Evolutionary conservation across 768 basidiomycete species (phyloP).

Genomic region (Phylloporus sp.): DNA sequence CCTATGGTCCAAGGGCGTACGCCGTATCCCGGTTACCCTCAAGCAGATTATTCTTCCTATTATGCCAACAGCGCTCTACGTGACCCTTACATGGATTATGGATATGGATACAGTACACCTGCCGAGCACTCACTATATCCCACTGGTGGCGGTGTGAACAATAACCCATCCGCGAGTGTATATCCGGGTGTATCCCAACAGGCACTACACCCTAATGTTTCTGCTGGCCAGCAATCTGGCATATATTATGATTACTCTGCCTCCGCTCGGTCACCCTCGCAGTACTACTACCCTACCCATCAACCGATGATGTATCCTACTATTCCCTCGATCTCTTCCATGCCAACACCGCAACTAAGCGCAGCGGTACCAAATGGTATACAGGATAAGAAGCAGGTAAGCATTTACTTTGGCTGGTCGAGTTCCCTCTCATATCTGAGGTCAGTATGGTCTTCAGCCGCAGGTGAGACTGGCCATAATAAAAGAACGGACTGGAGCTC

Average conservation of each 20-base stretch:
- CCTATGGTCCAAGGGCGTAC: conserved; percentile 42
- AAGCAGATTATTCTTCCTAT: conserved; percentile 56
- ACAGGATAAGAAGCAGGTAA: conserved; percentile 59
- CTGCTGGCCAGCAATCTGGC: conserved; percentile 44
- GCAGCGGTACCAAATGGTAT: conserved; percentile 37
- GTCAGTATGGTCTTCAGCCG: conserved; percentile 43
- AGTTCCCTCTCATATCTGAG: conserved; percentile 8
- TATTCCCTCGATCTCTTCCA: conserved; percentile 47
- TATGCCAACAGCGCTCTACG: conserved; percentile 47
- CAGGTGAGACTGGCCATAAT: conserved; percentile 34
- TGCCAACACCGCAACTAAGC: conserved; percentile 46
- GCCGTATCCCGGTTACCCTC: conserved; percentile 47
- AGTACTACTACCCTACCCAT: conserved; percentile 54
- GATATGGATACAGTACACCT: conserved; percentile 49
- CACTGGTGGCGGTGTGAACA: conserved; percentile 41
- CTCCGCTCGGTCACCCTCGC: conserved; percentile 46
- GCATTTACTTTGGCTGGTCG: conserved; percentile 10
- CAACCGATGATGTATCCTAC: conserved; percentile 58
- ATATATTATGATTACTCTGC: conserved; percentile 57
- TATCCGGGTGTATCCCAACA: conserved; percentile 46
- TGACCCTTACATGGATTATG: conserved; percentile 51
- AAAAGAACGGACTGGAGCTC: neutral
- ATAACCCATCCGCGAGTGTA: conserved; percentile 40
- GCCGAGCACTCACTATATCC: conserved; percentile 50
- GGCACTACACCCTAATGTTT: conserved; percentile 38